Evolutionary conservation across 192 early-diverging fungal genomes (phyloP), one percentile per base, ranked within the genome.

Genomic region (Radiomyces spectabilis): DNA sequence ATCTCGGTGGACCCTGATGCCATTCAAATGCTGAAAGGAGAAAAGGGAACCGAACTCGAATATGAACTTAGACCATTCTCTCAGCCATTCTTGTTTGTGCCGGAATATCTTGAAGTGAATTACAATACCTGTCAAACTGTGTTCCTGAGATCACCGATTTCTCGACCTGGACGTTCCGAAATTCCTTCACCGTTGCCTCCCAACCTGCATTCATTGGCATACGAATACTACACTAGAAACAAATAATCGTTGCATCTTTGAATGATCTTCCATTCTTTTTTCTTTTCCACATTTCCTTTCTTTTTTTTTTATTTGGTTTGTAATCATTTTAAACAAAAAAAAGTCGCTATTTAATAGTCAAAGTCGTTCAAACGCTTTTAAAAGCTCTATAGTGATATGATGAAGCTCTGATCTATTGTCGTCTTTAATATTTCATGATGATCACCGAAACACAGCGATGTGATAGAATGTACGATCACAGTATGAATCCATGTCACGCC

Each of bases 101-200:
- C 96, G 6, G 83, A 91, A 44, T 98, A 98, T 67, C 85, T 98
- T 24, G 96, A 98, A 74, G 94, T 98, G 43, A 87, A 92, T 76
- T 98, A 94, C 75, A 86, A 87, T 66, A 93, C 87, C 5, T 94
- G 93, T 82, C 88, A 87, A 27, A 75, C 81, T 1, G 83, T 93
- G 40, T 93, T 93, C 61, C 69, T 98, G 40, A 86, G 94, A 48
- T 72, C 86, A 24, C 96, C 96, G 12, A 79, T 95, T 40, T 88
- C 88, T 19, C 81, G 88, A 59, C 91, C 94, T 12, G 78, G 81
- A 55, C 63, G 74, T 33, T 86, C 87, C 49, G 96, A 98, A 76
- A 77, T 98, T 27, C 96, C 96, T 31, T 93, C 92, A 43, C 96
- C 96, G 13, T 93, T 82, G 68, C 87, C 92, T 29, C 92, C 94